phyloP scores from a whole-genome alignment of 2,329 filamentous ascomycete genomes.

The Knufia fluminis region DNA sequence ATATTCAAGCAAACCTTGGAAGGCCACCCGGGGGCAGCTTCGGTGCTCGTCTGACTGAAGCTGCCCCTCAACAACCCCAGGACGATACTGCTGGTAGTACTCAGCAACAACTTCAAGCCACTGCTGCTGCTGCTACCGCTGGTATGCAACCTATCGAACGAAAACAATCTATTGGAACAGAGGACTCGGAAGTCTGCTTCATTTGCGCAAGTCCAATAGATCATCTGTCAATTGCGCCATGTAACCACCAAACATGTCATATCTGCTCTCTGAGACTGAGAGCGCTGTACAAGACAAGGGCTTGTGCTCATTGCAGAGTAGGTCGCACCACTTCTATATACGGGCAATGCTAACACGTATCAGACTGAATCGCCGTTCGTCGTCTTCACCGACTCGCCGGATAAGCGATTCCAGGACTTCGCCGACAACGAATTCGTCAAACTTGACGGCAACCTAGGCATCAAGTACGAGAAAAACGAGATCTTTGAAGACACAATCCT shows the following conservation, averaged over 20 bases:
- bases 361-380: conserved; percentile 53
- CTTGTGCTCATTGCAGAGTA: conserved; percentile 91
- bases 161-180: conserved; percentile 28
- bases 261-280: conserved; percentile 87
- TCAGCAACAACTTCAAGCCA: conserved; percentile 24
- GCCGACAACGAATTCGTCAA: conserved; percentile 61
- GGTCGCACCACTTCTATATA: conserved; percentile 27
- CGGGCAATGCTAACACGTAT: conserved; percentile 2
- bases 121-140: conserved; percentile 15
- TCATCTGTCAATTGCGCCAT: conserved; percentile 81
- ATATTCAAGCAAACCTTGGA: conserved; percentile 27
- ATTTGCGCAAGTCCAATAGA: conserved; percentile 89
- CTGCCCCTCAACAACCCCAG: conserved; percentile 32
- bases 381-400: conserved; percentile 79
- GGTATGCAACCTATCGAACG: conserved; percentile 15
- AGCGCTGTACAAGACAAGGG: conserved; percentile 90
- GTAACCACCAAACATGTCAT: conserved; percentile 94
- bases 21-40: conserved; percentile 36
- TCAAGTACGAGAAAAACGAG: conserved; percentile 78
- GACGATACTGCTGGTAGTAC: conserved; percentile 21
- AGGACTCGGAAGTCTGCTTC: conserved; percentile 80
- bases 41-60: conserved; percentile 41
- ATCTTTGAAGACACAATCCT: conserved; percentile 87
- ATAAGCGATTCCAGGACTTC: conserved; percentile 82
- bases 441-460: conserved; percentile 76